Conservation (phyloP, 495 filamentous ascomycete genomes). For the Tetracladium setigerum region DNA sequence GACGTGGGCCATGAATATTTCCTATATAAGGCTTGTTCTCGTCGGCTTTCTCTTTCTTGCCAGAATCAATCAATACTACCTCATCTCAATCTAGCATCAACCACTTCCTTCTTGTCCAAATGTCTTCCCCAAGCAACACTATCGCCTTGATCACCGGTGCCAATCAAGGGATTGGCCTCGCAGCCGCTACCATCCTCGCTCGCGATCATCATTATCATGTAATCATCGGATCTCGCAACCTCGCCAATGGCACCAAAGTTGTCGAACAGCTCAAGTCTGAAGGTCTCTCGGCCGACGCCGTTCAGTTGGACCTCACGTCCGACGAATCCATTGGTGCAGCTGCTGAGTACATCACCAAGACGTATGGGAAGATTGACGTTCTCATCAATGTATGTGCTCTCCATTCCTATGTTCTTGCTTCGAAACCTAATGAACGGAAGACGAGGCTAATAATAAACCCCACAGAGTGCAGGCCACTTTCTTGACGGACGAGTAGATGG, state of each 20-base stretch:
- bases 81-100: too few relatives aligned
- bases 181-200: constrained; percentile 44
- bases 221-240: constrained; percentile 35
- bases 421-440: neutral
- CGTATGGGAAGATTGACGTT: neutral
- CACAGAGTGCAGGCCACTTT: constrained; percentile 15
- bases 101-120: too few relatives aligned
- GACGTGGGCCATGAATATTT: too few relatives aligned
- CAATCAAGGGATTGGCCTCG: constrained; percentile 47
- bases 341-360: constrained; percentile 17
- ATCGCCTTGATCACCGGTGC: constrained; percentile 48
- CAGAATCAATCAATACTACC: too few relatives aligned
- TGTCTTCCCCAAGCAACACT: constrained; percentile 9
- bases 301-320: constrained; percentile 34
- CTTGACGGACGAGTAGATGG: constrained; percentile 2
- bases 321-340: constrained; percentile 34
- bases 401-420: constrained; percentile 22
- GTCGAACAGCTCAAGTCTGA: constrained; percentile 15
- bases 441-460: too few relatives aligned
- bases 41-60: too few relatives aligned
- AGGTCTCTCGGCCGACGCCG: constrained; percentile 19
- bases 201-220: constrained; percentile 35
- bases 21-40: too few relatives aligned
- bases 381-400: constrained; percentile 6
- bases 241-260: constrained; percentile 14